These are phyloP conservation scores for Phalaenopsis equestris DNA, from an alignment of 106 monocot genomes.

Conservation along the genomic window DNA sequence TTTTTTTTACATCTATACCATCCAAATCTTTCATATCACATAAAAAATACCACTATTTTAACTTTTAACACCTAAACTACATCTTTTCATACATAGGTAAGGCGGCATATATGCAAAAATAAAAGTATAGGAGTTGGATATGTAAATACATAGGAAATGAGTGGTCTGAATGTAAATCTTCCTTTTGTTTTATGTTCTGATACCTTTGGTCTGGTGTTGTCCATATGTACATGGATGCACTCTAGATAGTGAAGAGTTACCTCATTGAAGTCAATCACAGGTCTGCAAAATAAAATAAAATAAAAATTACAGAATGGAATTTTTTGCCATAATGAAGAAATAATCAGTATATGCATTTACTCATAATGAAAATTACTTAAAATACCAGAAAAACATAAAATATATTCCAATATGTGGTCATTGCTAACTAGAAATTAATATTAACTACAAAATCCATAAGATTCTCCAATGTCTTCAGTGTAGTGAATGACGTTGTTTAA, in stretches of 20 bases:
- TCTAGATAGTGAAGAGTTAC: conserved; percentile 4
- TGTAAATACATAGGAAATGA: too few species aligned
- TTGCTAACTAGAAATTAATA: neutral
- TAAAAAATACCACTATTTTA: too few species aligned
- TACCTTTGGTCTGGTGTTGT: conserved; percentile 15
- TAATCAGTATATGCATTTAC: neutral
- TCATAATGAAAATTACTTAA: neutral
- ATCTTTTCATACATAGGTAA: too few species aligned
- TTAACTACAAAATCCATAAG: neutral
- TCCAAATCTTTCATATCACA: too few species aligned
- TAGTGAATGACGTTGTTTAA: neutral
- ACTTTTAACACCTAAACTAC: too few species aligned
- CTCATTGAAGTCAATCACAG: conserved; percentile 7
- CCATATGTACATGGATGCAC: conserved; percentile 12
- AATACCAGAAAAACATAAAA: neutral
- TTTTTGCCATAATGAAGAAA: neutral
- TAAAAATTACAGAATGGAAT: neutral
- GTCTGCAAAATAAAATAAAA: neutral
- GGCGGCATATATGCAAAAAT: too few species aligned
- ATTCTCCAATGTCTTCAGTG: neutral
- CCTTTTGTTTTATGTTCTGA: neutral
- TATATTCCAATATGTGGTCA: neutral
- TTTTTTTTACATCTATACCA: too few species aligned
- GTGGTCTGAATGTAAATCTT: too few species aligned
- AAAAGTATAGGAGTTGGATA: too few species aligned